phyloP scores from a whole-genome alignment of 2,329 filamentous ascomycete species.

The Ophiostoma novo-ulmi region DNA sequence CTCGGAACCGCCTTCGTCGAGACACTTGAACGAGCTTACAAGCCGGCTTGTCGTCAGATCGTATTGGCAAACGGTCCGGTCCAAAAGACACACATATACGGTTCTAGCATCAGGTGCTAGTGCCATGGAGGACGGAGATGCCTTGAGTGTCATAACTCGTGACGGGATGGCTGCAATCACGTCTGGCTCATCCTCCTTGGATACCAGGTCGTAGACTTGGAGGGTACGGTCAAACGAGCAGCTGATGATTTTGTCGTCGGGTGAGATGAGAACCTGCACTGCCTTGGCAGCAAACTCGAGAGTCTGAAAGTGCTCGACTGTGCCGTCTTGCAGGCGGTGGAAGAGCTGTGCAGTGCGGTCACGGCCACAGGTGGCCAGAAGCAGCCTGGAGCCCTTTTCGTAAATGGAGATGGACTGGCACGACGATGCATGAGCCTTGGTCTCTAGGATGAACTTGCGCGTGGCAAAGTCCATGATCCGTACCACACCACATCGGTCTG shows the following conservation, averaged over 20 bases:
- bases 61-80: conserved; percentile 57
- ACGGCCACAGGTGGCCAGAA: conserved; percentile 78
- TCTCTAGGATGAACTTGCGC: conserved; percentile 59
- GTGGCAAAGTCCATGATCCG: conserved; percentile 61
- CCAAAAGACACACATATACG: conserved; percentile 55
- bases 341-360: conserved; percentile 96
- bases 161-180: conserved; percentile 71
- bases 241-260: conserved; percentile 71
- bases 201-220: conserved; percentile 72
- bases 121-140: conserved; percentile 80
- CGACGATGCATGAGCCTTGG: conserved; percentile 81
- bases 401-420: conserved; percentile 75
- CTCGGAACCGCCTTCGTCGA: conserved; percentile 74
- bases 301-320: conserved; percentile 79
- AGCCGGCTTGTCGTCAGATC: conserved; percentile 64
- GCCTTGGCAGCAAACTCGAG: conserved; percentile 90
- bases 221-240: conserved; percentile 84
- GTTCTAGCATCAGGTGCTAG: conserved; percentile 58
- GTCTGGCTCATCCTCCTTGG: conserved; percentile 59
- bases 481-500: conserved; percentile 81
- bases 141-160: conserved; percentile 74
- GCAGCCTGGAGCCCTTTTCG: conserved; percentile 53
- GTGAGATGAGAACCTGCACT: conserved; percentile 66
- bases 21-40: conserved; percentile 71
- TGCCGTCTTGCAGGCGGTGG: conserved; percentile 49